Evolutionary conservation across 352 stramenopile genomes (phyloP).

Genomic region (Phytophthora fragariaefolia): DNA sequence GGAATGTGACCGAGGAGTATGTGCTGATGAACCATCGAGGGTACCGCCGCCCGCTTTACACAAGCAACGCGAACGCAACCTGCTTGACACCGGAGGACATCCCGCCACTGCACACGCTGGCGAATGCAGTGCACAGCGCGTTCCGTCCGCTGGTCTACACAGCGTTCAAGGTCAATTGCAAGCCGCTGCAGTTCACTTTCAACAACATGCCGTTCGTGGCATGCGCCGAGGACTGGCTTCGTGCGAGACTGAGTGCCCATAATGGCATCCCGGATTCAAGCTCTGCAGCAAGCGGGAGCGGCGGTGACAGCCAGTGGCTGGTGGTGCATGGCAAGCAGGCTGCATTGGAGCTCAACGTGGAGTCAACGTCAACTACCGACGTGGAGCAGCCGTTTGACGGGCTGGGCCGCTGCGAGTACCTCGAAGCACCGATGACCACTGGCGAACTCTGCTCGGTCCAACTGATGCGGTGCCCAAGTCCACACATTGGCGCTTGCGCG

Average conservation of each 20-base stretch:
- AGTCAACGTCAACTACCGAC: constrained; percentile 5
- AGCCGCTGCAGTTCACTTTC: constrained; percentile 49
- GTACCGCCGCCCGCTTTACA: constrained; percentile 22
- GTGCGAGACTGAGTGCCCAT: constrained; percentile 8
- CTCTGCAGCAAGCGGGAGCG: background rate
- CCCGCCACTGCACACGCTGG: constrained; percentile 50
- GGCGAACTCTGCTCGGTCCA: constrained; percentile 21
- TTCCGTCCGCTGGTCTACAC: constrained; percentile 37
- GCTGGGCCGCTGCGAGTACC: constrained; percentile 39
- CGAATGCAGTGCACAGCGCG: constrained; percentile 32
- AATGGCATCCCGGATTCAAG: background rate
- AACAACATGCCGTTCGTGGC: constrained; percentile 37
- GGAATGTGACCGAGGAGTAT: constrained; percentile 34
- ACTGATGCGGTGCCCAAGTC: constrained; percentile 10
- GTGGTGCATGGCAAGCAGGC: constrained; percentile 38
- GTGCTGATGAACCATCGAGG: constrained; percentile 53
- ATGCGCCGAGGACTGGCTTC: constrained; percentile 45
- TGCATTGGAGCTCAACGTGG: constrained; percentile 27
- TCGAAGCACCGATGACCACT: constrained; percentile 47
- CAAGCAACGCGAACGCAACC: constrained; percentile 20
- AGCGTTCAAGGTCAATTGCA: constrained; percentile 40
- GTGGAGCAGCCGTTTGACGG: constrained; percentile 4
- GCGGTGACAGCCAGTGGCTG: constrained; percentile 14
- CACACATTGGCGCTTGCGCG: constrained; percentile 27
- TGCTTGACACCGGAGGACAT: constrained; percentile 47